Base-by-base conservation (phyloP, 495 filamentous ascomycete species). In the Patellaria atrata region DNA sequence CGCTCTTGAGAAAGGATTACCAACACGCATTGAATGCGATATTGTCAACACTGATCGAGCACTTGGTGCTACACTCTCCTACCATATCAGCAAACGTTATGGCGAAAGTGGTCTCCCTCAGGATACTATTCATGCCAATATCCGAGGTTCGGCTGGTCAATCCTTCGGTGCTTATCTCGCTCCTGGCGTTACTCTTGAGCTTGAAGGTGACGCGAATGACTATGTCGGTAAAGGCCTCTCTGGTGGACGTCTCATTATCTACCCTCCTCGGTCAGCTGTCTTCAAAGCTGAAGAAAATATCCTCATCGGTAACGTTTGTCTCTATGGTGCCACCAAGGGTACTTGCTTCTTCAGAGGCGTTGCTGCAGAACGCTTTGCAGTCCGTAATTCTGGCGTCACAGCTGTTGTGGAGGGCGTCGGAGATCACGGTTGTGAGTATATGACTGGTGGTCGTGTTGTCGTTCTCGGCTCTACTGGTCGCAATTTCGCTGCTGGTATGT, bases 401-500 rank as follows among this genome's bases (percentile, higher is more conserved):
- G 89, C 91, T 20, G 82, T 99, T 44, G 87, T 96, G 44, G 89
- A 99, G 62, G 89, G 91, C 59, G 75, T 93, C 35, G 89, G 89
- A 65, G 89, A 99, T 56, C 89, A 99, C 54, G 84, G 87, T 30
- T 96, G 87, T 54, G 89, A 99, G 64, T 99, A 99, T 70, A 99
- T 99, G 89, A 97, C 89, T 40, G 89, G 89, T 51, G 89, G 89
- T 52, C 83, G 91, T 54, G 73, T 96, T 23, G 63, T 99, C 38
- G 67, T 91, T 41, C 68, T 99, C 28, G 89, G 89, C 38, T 73
- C 77, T 50, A 94, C 83, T 50, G 89, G 89, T n/a, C 89, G 89
- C 43, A 99, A 99, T 68, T 99, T 99, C 51, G 89, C 91, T 50
- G 89, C 89, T 38, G 89, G 89, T 64, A 99, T 99, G 89, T 96